Conservation (phyloP, 2,329 filamentous ascomycete species). For the Beauveria medogensis region DNA sequence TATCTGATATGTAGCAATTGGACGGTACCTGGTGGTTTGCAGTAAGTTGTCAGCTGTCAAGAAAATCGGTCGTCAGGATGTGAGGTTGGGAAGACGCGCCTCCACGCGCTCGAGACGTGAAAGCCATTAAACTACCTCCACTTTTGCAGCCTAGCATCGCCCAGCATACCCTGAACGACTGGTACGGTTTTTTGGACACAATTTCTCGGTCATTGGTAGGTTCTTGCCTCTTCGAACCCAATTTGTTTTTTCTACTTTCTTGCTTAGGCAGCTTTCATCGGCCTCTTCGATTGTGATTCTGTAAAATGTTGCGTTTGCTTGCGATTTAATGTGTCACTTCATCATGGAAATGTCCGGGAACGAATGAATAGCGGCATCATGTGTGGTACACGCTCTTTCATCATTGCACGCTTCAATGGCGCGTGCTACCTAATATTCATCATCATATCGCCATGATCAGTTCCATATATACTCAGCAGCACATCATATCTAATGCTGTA, state of each 20-base stretch:
- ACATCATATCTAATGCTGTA: not conserved
- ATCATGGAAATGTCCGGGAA: conserved; percentile 12
- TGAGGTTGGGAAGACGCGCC: conserved; percentile 7
- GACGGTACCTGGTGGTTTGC: not conserved
- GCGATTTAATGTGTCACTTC: conserved; percentile 9
- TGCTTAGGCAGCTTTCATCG: too few species aligned
- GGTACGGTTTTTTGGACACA: not conserved
- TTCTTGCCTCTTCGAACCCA: too few species aligned
- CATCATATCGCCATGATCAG: conserved; percentile 4
- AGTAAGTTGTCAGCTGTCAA: not conserved
- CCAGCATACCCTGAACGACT: not conserved
- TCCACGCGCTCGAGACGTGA: not conserved
- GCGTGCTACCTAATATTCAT: not conserved
- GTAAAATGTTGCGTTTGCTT: not conserved
- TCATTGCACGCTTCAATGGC: not conserved
- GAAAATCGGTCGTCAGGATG: not conserved
- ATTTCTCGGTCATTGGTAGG: not conserved
- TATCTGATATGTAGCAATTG: not conserved
- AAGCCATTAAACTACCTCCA: conserved; percentile 9
- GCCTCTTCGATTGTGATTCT: not conserved
- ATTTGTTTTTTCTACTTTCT: not conserved
- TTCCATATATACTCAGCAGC: not conserved
- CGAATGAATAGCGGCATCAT: not conserved
- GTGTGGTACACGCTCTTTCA: not conserved
- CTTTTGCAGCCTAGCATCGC: not conserved